Conservation (phyloP, 2,329 filamentous ascomycete species). For the Fusarium lyarnte region DNA sequence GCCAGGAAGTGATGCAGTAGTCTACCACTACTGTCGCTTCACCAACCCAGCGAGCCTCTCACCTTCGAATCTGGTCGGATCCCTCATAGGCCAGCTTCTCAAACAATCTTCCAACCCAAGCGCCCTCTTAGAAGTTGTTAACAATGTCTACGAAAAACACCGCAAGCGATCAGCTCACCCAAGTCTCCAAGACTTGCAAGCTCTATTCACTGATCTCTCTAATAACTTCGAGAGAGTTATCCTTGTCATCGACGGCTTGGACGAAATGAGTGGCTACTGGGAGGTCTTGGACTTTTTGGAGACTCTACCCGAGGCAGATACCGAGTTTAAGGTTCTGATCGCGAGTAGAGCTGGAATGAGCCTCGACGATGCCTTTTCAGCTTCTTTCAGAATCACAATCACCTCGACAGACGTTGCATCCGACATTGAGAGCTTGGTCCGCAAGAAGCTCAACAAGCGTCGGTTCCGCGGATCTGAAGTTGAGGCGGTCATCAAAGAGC, state of each 20-base stretch:
- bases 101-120: not conserved
- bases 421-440: not conserved
- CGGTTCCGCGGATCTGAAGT: not conserved
- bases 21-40: not conserved
- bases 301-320: not conserved
- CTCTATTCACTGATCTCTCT: rapidly evolving
- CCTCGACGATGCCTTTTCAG: not conserved
- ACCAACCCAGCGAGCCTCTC: not conserved
- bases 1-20: not conserved
- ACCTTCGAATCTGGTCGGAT: not conserved
- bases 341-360: not conserved
- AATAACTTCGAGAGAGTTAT: not conserved
- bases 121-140: not conserved
- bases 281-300: not conserved
- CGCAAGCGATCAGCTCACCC: not conserved
- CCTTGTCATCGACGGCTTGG: not conserved
- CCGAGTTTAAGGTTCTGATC: not conserved
- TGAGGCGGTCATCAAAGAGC: not conserved
- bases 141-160: not conserved
- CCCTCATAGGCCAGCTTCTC: not conserved
- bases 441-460: not conserved
- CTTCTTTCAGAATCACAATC: not conserved
- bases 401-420: not conserved
- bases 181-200: not conserved
- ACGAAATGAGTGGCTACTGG: not conserved